Conservation (phyloP, 306 rosid species). For the Quercus berberidifolia region DNA sequence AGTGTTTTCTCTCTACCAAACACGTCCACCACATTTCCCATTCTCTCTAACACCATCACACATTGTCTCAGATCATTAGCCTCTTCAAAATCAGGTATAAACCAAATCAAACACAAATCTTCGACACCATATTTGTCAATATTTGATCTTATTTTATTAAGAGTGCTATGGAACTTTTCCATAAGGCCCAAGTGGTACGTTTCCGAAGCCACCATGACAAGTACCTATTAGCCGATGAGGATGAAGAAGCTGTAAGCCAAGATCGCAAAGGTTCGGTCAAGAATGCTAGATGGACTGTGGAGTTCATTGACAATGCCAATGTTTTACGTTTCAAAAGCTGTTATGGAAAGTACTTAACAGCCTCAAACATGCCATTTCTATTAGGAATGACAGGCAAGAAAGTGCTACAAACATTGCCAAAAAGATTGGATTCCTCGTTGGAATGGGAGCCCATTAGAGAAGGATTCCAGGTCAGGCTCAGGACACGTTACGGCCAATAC, state of each 20-base stretch:
- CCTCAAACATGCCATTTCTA: conserved; percentile 68
- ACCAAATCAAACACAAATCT: background rate
- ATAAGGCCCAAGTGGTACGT: conserved; percentile 60
- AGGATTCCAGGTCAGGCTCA: conserved; percentile 63
- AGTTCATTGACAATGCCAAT: conserved; percentile 25
- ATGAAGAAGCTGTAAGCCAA: conserved; percentile 63
- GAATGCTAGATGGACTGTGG: conserved; percentile 82
- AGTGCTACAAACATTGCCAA: conserved; percentile 63
- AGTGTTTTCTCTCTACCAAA: background rate
- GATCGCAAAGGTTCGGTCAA: conserved; percentile 55
- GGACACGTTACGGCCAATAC: conserved; percentile 66
- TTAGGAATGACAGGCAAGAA: conserved; percentile 65
- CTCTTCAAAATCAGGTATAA: background rate
- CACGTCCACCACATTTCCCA: background rate
- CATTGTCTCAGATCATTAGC: background rate
- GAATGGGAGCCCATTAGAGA: conserved; percentile 92
- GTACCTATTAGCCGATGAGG: conserved; percentile 66
- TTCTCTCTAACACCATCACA: background rate
- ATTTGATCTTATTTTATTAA: background rate
- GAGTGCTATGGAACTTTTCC: conserved; percentile 65
- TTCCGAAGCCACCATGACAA: conserved; percentile 78
- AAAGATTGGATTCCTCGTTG: conserved; percentile 60
- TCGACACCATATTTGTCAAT: background rate
- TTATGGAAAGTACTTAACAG: conserved; percentile 72
- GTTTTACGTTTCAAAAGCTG: conserved; percentile 62